phyloP scores from a whole-genome alignment of 2,329 filamentous ascomycete species.

The Dactylellina cionopaga region DNA sequence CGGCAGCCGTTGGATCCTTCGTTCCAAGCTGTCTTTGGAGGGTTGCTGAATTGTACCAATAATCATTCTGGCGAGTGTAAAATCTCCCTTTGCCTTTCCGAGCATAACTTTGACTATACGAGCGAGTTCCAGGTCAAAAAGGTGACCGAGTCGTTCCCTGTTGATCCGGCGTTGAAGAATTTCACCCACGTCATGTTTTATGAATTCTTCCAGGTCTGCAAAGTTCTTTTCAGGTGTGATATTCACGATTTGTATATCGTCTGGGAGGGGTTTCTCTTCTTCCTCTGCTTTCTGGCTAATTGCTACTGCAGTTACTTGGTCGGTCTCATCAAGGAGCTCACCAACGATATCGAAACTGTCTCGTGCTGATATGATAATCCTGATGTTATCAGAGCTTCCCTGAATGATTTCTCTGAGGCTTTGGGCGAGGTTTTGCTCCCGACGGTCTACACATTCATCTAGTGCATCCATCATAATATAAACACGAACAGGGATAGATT shows the following conservation, averaged over 20 bases:
- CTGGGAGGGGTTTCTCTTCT: neutral
- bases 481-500: constrained; percentile 18
- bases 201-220: constrained; percentile 13
- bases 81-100: constrained; percentile 36
- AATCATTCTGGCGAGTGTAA: constrained; percentile 32
- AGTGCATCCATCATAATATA: constrained; percentile 42
- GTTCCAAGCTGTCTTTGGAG: constrained; percentile 29
- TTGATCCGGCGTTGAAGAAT: constrained; percentile 25
- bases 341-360: constrained; percentile 24
- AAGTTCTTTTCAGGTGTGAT: constrained; percentile 31
- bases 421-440: neutral
- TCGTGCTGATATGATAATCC: constrained; percentile 30
- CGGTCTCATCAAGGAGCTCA: neutral
- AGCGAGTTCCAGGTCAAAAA: constrained; percentile 34
- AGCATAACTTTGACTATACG: constrained; percentile 23
- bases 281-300: neutral
- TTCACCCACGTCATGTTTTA: constrained; percentile 21
- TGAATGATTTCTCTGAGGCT: neutral
- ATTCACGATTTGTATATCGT: constrained; percentile 5
- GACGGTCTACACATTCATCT: constrained; percentile 27
- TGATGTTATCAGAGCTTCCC: neutral
- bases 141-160: neutral
- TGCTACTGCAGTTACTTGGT: too few species aligned
- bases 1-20: constrained; percentile 15
- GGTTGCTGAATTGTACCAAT: constrained; percentile 31